These are phyloP conservation scores for Papiliotrema nemorosa DNA, from an alignment of 1,284 basidiomycete genomes.

Conservation along the genomic window DNA sequence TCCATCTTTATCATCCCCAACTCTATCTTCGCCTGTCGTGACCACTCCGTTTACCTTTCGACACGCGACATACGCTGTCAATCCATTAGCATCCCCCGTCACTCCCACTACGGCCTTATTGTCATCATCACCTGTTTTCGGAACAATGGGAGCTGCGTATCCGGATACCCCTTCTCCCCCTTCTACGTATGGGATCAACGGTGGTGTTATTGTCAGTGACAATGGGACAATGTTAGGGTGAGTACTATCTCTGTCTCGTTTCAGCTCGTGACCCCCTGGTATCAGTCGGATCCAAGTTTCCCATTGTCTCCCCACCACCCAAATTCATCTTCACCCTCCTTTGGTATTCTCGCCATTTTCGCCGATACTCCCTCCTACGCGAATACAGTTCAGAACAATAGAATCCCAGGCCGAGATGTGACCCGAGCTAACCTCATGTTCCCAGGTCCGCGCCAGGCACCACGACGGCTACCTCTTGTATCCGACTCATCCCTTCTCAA, in stretches of 20 bases:
- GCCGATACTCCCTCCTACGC: too few species aligned
- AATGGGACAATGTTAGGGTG: constrained; percentile 19
- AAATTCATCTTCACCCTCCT: too few species aligned
- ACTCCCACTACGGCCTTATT: background rate
- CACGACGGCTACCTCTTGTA: background rate
- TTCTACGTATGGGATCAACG: constrained; percentile 23
- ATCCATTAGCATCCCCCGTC: background rate
- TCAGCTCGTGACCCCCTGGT: too few species aligned
- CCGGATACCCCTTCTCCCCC: constrained; percentile 29
- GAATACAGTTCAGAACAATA: background rate
- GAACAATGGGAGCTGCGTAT: constrained; percentile 8
- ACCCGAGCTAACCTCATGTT: too few species aligned
- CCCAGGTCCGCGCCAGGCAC: background rate
- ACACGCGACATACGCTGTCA: background rate
- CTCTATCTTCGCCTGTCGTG: background rate
- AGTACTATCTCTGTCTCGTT: constrained; percentile 8
- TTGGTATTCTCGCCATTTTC: background rate
- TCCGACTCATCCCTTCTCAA: background rate
- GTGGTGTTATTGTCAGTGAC: constrained; percentile 18
- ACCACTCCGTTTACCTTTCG: background rate
- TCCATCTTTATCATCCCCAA: background rate
- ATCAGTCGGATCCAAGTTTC: too few species aligned
- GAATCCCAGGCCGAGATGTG: too few species aligned
- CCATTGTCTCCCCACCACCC: too few species aligned
- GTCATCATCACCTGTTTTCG: background rate